Evolutionary conservation across 441 rosid genomes (phyloP), one percentile per base, ranked within the genome.

Genomic region (Kokia cookei): DNA sequence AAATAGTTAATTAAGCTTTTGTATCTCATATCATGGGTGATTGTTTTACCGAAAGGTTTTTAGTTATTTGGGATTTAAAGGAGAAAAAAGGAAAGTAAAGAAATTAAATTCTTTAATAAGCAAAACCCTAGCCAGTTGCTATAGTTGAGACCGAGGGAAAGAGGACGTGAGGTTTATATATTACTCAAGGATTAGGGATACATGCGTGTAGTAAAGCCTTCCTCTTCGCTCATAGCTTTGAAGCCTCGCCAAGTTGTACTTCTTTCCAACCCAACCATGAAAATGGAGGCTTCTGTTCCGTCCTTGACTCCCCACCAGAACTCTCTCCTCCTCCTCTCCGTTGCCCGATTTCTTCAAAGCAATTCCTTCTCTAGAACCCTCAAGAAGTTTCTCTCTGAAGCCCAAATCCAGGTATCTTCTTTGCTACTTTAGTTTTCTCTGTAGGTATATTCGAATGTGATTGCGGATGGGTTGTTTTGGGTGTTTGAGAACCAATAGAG

Each of bases 371-470:
- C 90, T 60, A 93, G 87, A 79, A 83, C 97, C 55, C 83, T 90
- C 63, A 90, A 92, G 82, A 91, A 90, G 82, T 75, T 95, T 62
- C 85, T 80, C 7, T 82, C 91, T 15, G 97, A 91, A 86, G 87
- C 97, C 22, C 75, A 85, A 74, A 62, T 91, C 76, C 82, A 88
- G 98, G 98, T 89, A 12, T 73, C 72, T 14, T 50, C 17, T 15
- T 22, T 29, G 72, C 64, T 57, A 7, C 55, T 11, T 65, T 35
- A 3, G 2, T 40, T 19, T 35, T 70, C 40, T 40, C 51, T 26
- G 5, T n/a, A 9, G 4, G 8, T 15, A 2, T 3, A 15, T 29
- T 48, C 37, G 43, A 68, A 66, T 48, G 37, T 66, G 14, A 67
- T 66, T 67, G 45, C 2, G 24, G 55, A 0, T 47, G 14, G 37